Percentiles rank a stretch among this genome's conserved stretches.
These are phyloP conservation scores for Geranium incanum DNA, from an alignment of 441 rosid genomes.

Conservation along the genomic window DNA sequence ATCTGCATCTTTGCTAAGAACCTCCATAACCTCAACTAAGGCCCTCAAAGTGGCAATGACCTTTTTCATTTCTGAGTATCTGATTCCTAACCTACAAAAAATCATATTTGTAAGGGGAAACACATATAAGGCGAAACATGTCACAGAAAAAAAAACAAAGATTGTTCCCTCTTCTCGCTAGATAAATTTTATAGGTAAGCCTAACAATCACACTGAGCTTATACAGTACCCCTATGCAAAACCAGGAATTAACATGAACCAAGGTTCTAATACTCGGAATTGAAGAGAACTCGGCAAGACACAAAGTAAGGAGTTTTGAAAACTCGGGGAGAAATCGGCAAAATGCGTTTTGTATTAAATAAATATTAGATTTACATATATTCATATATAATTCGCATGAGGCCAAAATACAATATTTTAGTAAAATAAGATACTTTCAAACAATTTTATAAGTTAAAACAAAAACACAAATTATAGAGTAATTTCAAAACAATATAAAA, in stretches of 20 bases:
- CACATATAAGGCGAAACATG: background rate
- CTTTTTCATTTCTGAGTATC: slow-evolving; percentile 63
- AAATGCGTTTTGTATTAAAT: too few species aligned
- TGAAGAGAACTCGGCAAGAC: too few species aligned
- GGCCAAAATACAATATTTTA: too few species aligned
- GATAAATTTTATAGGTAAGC: background rate
- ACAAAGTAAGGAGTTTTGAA: too few species aligned
- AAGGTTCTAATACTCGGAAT: too few species aligned
- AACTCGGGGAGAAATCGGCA: too few species aligned
- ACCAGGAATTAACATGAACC: background rate
- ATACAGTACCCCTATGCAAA: background rate
- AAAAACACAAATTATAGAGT: too few species aligned
- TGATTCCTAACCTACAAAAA: slow-evolving; percentile 30
- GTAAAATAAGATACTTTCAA: too few species aligned
- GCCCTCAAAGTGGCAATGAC: slow-evolving; percentile 83
- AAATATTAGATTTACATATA: too few species aligned
- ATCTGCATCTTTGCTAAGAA: slow-evolving; percentile 85
- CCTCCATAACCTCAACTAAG: slow-evolving; percentile 83
- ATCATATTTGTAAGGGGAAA: background rate
- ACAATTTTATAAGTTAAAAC: too few species aligned
- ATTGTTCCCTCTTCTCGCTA: background rate
- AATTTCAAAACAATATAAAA: too few species aligned
- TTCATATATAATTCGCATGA: too few species aligned
- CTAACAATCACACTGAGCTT: background rate
- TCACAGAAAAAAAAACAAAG: background rate